Conservation (phyloP, 306 rosid species). For the Canavalia ensiformis region DNA sequence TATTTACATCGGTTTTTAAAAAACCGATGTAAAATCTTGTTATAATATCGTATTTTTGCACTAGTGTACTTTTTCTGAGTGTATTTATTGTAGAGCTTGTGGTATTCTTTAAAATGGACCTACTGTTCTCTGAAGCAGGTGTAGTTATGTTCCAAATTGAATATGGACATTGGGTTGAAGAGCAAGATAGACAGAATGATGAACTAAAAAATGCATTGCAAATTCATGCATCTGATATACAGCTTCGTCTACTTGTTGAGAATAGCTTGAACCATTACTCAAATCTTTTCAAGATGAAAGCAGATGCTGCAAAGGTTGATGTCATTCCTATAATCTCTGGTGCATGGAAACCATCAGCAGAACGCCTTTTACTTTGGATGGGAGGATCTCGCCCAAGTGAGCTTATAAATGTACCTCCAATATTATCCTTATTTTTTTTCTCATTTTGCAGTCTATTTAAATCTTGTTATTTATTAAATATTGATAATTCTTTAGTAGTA, state of each 20-base stretch:
- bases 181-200: conserved; percentile 62
- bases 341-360: conserved; percentile 72
- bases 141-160: conserved; percentile 72
- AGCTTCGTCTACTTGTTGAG: conserved; percentile 70
- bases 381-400: conserved; percentile 91
- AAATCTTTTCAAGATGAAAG: conserved; percentile 69
- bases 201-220: conserved; percentile 78
- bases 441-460: background rate
- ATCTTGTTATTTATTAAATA: background rate
- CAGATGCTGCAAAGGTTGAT: conserved; percentile 75
- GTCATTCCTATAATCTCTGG: conserved; percentile 77
- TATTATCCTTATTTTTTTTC: conserved; percentile 4
- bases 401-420: conserved; percentile 65
- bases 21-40: too few species aligned
- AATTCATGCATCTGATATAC: conserved; percentile 58
- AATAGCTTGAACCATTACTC: conserved; percentile 67
- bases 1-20: too few species aligned
- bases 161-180: conserved; percentile 79
- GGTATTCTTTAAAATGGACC: conserved; percentile 17
- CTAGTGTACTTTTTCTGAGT: background rate
- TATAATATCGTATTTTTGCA: too few species aligned
- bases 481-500: background rate
- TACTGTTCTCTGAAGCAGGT: conserved; percentile 52
- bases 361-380: conserved; percentile 81
- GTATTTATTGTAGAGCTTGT: conserved; percentile 8